phyloP scores from a whole-genome alignment of 495 filamentous ascomycete species.

The Podospora tetraspora region DNA sequence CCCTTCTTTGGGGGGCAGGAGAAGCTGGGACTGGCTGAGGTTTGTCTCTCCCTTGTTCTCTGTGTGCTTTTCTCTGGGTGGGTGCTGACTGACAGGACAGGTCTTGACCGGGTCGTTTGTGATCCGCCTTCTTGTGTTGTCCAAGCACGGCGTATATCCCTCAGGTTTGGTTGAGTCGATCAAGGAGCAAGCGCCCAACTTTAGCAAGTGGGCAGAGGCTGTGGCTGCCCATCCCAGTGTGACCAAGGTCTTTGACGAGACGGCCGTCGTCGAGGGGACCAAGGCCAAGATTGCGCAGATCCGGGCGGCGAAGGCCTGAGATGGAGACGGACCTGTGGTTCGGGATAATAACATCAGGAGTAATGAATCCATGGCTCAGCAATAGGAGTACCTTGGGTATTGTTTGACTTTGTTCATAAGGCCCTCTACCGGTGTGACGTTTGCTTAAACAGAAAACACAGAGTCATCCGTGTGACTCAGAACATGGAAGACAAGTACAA shows the following conservation, averaged over 20 bases:
- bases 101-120: conserved; percentile 65
- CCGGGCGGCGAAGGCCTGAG: conserved; percentile 1
- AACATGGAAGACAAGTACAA: not conserved
- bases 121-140: conserved; percentile 50
- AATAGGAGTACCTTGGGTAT: too few relatives aligned
- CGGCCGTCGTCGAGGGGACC: conserved; percentile 26
- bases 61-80: too few relatives aligned
- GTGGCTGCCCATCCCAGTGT: conserved; percentile 62
- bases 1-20: conserved; percentile 81
- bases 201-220: conserved; percentile 61
- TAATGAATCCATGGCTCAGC: too few relatives aligned
- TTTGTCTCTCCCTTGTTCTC: conserved; percentile 30
- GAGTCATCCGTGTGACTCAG: not conserved
- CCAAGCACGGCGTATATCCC: conserved; percentile 50
- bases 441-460: not conserved
- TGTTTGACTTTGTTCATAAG: not conserved
- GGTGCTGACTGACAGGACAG: conserved; percentile 28
- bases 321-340: too few relatives aligned
- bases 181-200: conserved; percentile 54
- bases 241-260: conserved; percentile 56
- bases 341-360: too few relatives aligned
- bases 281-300: conserved; percentile 35
- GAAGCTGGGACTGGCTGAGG: conserved; percentile 73
- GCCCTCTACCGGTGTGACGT: not conserved
- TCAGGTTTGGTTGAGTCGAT: conserved; percentile 43